A percentile compares a stretch with the other conserved stretches of the same genome.
Conservation (phyloP, 768 basidiomycete genomes). For the Phlebiopsis gigantea region DNA sequence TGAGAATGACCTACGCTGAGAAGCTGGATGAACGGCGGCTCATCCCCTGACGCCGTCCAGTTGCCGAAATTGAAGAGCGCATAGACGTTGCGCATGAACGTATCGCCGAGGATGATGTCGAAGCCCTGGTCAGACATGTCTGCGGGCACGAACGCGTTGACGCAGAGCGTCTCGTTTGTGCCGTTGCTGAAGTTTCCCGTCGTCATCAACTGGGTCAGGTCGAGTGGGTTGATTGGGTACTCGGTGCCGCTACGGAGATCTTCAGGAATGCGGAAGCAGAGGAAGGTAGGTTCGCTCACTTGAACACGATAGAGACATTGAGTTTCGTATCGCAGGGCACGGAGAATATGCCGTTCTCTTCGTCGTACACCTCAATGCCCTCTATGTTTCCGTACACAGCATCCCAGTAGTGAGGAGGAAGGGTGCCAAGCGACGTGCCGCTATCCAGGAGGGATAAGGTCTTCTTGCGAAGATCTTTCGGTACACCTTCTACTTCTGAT, state of each 20-base stretch:
- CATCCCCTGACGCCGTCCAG: background rate
- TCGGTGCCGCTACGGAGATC: slow-evolving; percentile 5
- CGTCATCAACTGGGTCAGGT: background rate
- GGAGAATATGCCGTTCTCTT: background rate
- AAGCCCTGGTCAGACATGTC: background rate
- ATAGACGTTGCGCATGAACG: slow-evolving; percentile 20
- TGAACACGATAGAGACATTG: slow-evolving; percentile 14
- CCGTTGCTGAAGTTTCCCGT: background rate
- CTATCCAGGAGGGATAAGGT: slow-evolving; percentile 11
- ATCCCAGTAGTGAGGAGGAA: slow-evolving; percentile 13
- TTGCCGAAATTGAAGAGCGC: slow-evolving; percentile 14
- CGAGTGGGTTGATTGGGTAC: slow-evolving; percentile 12
- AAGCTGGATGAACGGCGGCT: slow-evolving; percentile 9
- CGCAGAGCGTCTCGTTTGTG: slow-evolving; percentile 6
- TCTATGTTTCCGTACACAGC: slow-evolving; percentile 12
- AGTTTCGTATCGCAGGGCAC: slow-evolving; percentile 14
- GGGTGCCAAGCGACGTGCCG: slow-evolving; percentile 10
- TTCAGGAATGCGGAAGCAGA: background rate
- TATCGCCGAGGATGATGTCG: slow-evolving; percentile 18
- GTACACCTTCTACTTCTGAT: background rate
- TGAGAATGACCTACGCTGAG: slow-evolving; percentile 2
- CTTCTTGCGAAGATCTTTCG: background rate
- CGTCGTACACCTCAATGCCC: background rate
- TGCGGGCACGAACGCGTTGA: background rate
- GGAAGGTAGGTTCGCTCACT: slow-evolving; percentile 6